Conservation (phyloP, 2,329 filamentous ascomycete genomes). For the Leptographium flavum region DNA sequence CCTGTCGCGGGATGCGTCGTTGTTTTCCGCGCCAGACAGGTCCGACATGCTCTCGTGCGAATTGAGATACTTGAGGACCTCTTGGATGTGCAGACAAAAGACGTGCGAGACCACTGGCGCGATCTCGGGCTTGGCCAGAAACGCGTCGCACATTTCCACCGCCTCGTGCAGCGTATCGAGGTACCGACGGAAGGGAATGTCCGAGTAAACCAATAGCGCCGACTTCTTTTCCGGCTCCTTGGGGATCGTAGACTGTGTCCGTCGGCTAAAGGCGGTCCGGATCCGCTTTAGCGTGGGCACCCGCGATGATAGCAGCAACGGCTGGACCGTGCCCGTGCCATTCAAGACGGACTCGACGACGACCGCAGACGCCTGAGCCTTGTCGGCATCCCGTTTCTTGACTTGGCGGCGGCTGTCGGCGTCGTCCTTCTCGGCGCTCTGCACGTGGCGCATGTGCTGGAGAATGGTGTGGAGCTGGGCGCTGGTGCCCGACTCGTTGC, state of each 20-base stretch:
- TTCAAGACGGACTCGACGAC: background rate
- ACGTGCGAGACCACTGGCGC: slow-evolving; percentile 28
- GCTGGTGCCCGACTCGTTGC: background rate
- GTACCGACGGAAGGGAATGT: background rate
- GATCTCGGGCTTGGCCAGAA: slow-evolving; percentile 16
- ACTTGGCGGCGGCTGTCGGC: background rate
- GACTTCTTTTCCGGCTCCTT: no score
- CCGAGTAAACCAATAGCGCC: no score
- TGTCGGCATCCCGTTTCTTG: background rate
- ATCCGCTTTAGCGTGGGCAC: no score
- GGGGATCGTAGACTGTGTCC: no score
- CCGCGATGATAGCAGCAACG: no score
- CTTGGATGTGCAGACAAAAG: slow-evolving; percentile 33
- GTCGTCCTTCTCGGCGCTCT: background rate
- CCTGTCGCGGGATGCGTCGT: slow-evolving; percentile 22
- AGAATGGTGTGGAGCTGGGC: background rate
- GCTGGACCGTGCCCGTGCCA: background rate
- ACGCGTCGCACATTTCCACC: slow-evolving; percentile 26
- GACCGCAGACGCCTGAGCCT: background rate
- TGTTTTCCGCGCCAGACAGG: slow-evolving; percentile 14
- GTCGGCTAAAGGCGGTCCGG: no score
- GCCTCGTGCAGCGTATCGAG: slow-evolving; percentile 21
- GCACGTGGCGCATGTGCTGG: background rate
- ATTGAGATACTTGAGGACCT: slow-evolving; percentile 32
- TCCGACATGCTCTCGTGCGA: background rate